phyloP scores from a whole-genome alignment of 225 moss, liverwort and hornwort genomes.

The Neckera pumila region DNA sequence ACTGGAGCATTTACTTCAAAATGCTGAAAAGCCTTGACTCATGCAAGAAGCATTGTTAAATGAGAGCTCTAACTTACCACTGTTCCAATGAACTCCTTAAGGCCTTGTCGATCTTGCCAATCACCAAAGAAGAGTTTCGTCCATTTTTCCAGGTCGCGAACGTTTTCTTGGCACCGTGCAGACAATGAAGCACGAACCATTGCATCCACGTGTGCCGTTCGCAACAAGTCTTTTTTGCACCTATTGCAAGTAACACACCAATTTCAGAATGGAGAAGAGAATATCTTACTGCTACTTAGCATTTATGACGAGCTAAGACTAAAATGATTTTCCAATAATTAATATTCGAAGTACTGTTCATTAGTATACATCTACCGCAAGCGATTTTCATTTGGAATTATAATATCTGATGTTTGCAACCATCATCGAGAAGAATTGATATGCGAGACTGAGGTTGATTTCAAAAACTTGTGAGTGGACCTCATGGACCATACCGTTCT shows the following conservation, averaged over 20 bases:
- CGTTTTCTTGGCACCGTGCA: conserved; percentile 14
- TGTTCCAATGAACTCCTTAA: conserved; percentile 13
- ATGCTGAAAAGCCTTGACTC: neutral
- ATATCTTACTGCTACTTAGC: neutral
- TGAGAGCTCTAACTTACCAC: conserved; percentile 5
- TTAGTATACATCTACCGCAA: neutral
- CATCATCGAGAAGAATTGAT: neutral
- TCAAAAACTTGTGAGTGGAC: neutral
- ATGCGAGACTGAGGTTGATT: neutral
- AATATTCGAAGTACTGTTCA: neutral
- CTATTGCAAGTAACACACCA: conserved; percentile 4
- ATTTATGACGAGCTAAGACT: neutral
- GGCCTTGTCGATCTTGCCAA: conserved; percentile 42
- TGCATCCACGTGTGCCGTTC: conserved; percentile 47
- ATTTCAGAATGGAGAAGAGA: neutral
- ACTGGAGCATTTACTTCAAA: neutral
- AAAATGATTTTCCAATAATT: neutral
- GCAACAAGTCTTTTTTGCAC: conserved; percentile 52
- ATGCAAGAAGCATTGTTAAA: neutral
- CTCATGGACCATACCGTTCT: neutral
- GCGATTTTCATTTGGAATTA: neutral
- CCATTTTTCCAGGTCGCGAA: conserved; percentile 27
- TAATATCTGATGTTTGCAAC: neutral
- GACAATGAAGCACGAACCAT: conserved; percentile 48
- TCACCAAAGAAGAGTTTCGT: conserved; percentile 29